Evolutionary conservation across 441 rosid species (phyloP), one percentile per base, ranked within the genome.

Genomic region (Croton laevigatus): DNA sequence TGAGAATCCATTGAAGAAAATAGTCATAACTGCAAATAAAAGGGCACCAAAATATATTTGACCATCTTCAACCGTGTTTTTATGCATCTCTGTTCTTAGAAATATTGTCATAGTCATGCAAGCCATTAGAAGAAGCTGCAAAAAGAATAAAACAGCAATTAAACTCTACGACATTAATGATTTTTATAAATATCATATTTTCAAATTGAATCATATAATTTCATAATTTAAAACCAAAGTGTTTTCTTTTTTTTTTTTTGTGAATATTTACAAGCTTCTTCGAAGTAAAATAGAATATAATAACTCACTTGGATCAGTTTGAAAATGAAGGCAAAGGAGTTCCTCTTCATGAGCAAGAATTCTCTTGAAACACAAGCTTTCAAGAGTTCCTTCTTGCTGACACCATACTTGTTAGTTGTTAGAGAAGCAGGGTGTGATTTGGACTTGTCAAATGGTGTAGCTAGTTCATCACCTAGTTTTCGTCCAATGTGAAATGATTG

Each of bases 271-370:
- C 40, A 8, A 66, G 38, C 36, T 19, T 19, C 49, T 49, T 51
- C 49, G 51, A 17, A 55, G 3, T 22, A 13, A n/a, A 9, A 38
- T 8, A 4, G 17, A 27, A 52, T 13, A 5, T 36, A 14, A 60
- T 89, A 71, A 88, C 73, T 69, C 48, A 69, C 73, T 59, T 69
- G 97, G n/a, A 53, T 59, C 71, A 84, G 75, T 76, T 86, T 88
- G 89, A 90, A 90, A 68, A 83, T 75, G 83, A 87, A 92, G 59
- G 88, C 86, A 34, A 90, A 88, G 1, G 91, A 90, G 82, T 92
- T 90, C 73, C 97, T 86, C 84, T 85, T 87, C 94, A 90, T 90
- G 68, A 91, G 88, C 69, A 90, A 73, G 67, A 71, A 68, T 63
- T 91, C 97, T 79, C 96, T 82, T 10, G 92, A 69, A 68, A 84